Conservation (phyloP, 306 rosid genomes). For the Quercus engelmannii region DNA sequence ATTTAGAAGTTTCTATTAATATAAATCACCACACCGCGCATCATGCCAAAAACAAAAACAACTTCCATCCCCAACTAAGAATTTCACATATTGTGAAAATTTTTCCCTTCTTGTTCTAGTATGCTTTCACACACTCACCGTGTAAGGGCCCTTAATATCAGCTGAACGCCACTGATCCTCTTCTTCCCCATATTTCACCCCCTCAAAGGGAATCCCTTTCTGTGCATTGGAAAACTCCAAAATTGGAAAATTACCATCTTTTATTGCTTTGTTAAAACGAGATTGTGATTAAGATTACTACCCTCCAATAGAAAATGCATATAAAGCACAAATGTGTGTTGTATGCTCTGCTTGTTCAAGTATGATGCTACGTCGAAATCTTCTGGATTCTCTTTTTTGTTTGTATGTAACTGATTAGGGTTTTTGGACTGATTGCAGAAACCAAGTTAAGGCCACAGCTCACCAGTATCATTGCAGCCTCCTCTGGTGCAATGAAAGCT, state of each 20-base stretch:
- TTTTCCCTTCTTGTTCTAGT: too few relatives aligned
- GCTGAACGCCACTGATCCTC: too few relatives aligned
- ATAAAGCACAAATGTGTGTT: neutral
- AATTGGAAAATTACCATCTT: neutral
- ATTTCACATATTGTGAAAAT: too few relatives aligned
- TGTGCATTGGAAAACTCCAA: neutral
- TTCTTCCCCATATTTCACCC: too few relatives aligned
- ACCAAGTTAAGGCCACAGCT: constrained; percentile 64
- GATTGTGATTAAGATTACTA: neutral
- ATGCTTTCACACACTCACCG: too few relatives aligned
- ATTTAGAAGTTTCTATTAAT: too few relatives aligned
- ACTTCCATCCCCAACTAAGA: too few relatives aligned
- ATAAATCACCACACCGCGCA: too few relatives aligned
- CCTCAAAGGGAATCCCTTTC: too few relatives aligned
- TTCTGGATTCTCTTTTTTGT: neutral
- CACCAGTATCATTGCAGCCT: constrained; percentile 62
- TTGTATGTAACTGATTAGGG: constrained; percentile 6
- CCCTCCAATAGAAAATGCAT: neutral
- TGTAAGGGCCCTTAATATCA: too few relatives aligned
- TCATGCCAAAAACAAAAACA: too few relatives aligned
- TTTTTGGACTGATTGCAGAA: constrained; percentile 45
- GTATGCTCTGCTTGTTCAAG: neutral
- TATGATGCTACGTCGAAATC: neutral
- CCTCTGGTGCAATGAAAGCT: constrained; percentile 75
- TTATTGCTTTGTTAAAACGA: neutral